Base-by-base conservation (phyloP, 345 rosid species). In the Litchi chinensis region DNA sequence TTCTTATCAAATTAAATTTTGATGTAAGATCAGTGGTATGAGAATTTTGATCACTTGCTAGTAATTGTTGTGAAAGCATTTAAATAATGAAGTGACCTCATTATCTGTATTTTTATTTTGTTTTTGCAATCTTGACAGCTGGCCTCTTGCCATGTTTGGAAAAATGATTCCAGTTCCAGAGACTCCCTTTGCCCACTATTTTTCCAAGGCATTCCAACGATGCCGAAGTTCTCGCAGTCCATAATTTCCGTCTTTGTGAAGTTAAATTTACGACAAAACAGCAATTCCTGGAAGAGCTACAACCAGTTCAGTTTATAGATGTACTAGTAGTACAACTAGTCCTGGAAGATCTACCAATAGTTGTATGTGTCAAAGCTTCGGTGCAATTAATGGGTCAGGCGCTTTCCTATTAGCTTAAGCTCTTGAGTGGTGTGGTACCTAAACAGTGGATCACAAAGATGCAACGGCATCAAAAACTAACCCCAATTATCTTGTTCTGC, bases 141-240 rank as follows among this genome's bases (percentile, higher is more conserved):
- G 99, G 98, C 99, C 99, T 63, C 98, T 96, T 0, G 99, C 99
- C 0, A 48, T 84, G 1, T 74, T 85, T 16, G 99, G 98, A 79
- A 96, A 96, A 83, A 80, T 90, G 75, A 81, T 96, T 59, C 98
- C 95, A 4, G 98, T 96, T 32, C 95, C 99, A 22, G 82, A 86
- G 80, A 93, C 95, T 44, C 95, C 95, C 1, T n/a, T 92, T 16
- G 79, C 91, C 13, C 80, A 71, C 15, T 82, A 82, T 79, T 83
- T 91, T 43, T 68, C 70, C 46, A 90, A 79, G 91, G 89, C 89
- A 68, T 83, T 89, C 82, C 83, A 63, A 75, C 80, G 80, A 77
- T 82, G 79, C 71, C 81, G 79, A 80, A 65, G 69, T 72, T 75
- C 83, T 62, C 75, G 76, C 19, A 83, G 68, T 48, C 72, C 86